Conservation (phyloP, 208 protist genomes). For the Strigomonas galati region DNA sequence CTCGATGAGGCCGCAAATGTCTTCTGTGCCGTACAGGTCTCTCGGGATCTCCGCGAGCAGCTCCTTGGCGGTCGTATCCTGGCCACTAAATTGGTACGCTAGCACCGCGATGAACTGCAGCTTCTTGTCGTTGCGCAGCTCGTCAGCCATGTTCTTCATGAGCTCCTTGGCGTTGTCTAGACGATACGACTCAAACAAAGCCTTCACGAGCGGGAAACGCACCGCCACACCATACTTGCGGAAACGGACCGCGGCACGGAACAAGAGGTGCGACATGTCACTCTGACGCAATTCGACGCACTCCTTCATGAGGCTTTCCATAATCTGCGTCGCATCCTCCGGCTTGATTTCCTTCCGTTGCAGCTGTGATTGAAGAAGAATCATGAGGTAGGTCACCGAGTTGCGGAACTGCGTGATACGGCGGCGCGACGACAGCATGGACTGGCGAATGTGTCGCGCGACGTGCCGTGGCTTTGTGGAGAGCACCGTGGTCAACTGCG, state of each 20-base stretch:
- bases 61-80: conserved; percentile 27
- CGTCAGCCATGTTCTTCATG: conserved; percentile 83
- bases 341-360: conserved; percentile 70
- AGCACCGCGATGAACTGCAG: conserved; percentile 67
- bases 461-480: conserved; percentile 80
- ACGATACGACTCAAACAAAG: conserved; percentile 86
- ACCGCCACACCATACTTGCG: conserved; percentile 81
- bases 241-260: conserved; percentile 86
- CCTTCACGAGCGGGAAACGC: conserved; percentile 51
- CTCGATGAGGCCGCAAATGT: conserved; percentile 75
- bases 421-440: conserved; percentile 68
- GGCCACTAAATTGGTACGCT: conserved; percentile 66
- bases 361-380: conserved; percentile 79
- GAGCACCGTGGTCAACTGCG: conserved; percentile 62
- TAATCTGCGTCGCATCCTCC: conserved; percentile 61
- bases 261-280: conserved; percentile 90
- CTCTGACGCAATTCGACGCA: conserved; percentile 86
- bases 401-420: conserved; percentile 86
- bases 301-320: conserved; percentile 86
- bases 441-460: conserved; percentile 78
- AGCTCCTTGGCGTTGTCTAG: conserved; percentile 72
- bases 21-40: conserved; percentile 36
- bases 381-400: conserved; percentile 90
- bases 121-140: conserved; percentile 46
- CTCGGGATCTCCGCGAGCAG: conserved; percentile 49